Evolutionary conservation across 805 yeast species (phyloP), one percentile per base, ranked within the genome.

Genomic region (Ogataea henricii): DNA sequence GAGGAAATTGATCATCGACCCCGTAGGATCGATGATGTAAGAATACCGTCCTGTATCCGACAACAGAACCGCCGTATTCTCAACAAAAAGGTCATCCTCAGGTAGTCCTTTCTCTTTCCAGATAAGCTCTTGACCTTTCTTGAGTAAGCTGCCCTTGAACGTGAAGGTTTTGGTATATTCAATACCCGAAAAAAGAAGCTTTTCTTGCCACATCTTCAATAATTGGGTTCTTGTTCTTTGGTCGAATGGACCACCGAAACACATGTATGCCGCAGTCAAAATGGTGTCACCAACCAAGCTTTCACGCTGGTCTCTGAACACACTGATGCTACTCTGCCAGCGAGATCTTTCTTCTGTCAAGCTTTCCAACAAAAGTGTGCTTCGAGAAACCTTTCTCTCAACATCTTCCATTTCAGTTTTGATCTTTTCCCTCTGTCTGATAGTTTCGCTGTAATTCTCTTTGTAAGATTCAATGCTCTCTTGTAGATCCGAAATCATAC

Each of bases 401-500:
- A 89, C 92, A 1, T 59, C 55, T 2, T 63, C 63, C 85, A 91
- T 85, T 58, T 89, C 92, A 1, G 70, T 57, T 62, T 87, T 91
- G 36, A 90, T 81, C 26, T 71, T 68, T 61, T 92, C 97, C 1
- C 88, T 76, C 30, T 88, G 91, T 49, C 96, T 71, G 26, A 92
- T 89, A n/a, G 86, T 68, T 12, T 66, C 69, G 36, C 94, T 87
- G 62, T 92, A 92, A 7, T 74, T 76, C 6, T 69, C 72, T 54
- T 89, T 89, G 51, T 83, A 88, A 1, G 58, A 57, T 36, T 81
- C 89, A 47, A 92, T 89, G 47, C 85, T 82, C 8, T 65, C 72
- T 53, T 86, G 83, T 20, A 89, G 69, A 57, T 91, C 97, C 0
- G 56, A 62, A 25, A 91, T 84, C 96, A 91, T 88, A 45, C 87